Conservation (phyloP, 2,329 filamentous ascomycete genomes). For the Colletotrichum somersetense region DNA sequence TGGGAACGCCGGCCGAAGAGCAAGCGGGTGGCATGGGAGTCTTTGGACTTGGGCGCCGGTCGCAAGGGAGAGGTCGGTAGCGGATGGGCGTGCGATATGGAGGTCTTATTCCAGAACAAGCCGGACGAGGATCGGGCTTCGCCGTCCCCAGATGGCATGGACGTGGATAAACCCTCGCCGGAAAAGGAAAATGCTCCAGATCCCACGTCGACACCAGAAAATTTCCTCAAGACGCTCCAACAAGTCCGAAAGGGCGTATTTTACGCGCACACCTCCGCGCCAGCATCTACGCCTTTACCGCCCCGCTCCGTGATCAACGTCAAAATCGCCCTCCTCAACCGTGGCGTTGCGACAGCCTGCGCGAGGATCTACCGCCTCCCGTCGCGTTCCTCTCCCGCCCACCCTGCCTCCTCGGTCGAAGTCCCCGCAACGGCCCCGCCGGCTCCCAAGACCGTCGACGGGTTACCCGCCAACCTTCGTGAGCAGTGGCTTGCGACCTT, state of each 20-base stretch:
- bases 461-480: conserved; percentile 66
- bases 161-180: conserved; percentile 38
- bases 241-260: conserved; percentile 48
- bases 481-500: conserved; percentile 78
- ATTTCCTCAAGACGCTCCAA: conserved; percentile 36
- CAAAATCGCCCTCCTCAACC: conserved; percentile 73
- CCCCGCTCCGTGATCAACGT: conserved; percentile 67
- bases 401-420: conserved; percentile 54
- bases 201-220: conserved; percentile 9
- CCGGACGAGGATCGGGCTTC: conserved; percentile 1
- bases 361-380: conserved; percentile 91
- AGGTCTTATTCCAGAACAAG: conserved; percentile 68
- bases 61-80: conserved; percentile 85
- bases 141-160: conserved; percentile 28
- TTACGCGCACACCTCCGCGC: conserved; percentile 45
- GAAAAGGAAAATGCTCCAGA: conserved; percentile 42
- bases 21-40: conserved; percentile 81
- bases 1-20: conserved; percentile 87
- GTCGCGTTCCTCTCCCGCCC: conserved; percentile 45
- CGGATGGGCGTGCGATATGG: conserved; percentile 88
- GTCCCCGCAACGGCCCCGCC: conserved; percentile 60
- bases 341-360: conserved; percentile 78
- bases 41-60: conserved; percentile 78
- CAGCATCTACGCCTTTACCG: conserved; percentile 46
- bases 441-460: conserved; percentile 33